A percentile compares a stretch with the other conserved stretches of the same genome.
These are phyloP conservation scores for Calonectria pseudoreteaudii DNA, from an alignment of 2,329 filamentous ascomycete genomes.

Conservation along the genomic window DNA sequence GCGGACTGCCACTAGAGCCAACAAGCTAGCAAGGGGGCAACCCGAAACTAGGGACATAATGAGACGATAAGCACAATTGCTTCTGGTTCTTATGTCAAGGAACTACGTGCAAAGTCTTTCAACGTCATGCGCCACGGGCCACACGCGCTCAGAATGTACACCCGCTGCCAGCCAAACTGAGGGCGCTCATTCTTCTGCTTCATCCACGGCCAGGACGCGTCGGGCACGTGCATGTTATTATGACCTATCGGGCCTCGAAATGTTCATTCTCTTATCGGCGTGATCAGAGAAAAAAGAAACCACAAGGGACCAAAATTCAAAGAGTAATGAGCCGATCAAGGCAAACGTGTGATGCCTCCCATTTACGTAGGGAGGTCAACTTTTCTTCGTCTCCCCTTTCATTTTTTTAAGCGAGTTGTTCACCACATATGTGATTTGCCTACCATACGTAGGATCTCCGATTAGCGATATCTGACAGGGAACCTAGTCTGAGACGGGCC, in stretches of 20 bases:
- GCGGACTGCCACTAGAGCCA: not conserved
- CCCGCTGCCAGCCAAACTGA: not conserved
- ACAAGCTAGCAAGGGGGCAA: not conserved
- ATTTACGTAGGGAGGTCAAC: not conserved
- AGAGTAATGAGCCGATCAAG: not conserved
- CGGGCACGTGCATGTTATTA: not conserved
- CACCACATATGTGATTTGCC: not conserved
- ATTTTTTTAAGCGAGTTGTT: not conserved
- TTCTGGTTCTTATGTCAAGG: not conserved
- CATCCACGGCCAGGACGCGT: not conserved
- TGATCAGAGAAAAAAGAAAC: not conserved
- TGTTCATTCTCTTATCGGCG: not conserved
- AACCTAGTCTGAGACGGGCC: not conserved
- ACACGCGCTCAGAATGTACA: not conserved
- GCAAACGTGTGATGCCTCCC: not conserved
- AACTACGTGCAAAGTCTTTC: not conserved
- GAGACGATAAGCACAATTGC: not conserved
- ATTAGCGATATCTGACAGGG: conserved; percentile 17
- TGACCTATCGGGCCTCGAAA: not conserved
- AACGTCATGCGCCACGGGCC: not conserved
- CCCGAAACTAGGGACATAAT: not conserved
- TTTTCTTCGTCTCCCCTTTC: not conserved
- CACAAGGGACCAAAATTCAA: not conserved
- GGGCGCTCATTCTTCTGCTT: not conserved
- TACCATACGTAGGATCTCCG: not conserved